phyloP scores from a whole-genome alignment of 352 stramenopile species.

The Hyaloperonospora arabidopsidis region DNA sequence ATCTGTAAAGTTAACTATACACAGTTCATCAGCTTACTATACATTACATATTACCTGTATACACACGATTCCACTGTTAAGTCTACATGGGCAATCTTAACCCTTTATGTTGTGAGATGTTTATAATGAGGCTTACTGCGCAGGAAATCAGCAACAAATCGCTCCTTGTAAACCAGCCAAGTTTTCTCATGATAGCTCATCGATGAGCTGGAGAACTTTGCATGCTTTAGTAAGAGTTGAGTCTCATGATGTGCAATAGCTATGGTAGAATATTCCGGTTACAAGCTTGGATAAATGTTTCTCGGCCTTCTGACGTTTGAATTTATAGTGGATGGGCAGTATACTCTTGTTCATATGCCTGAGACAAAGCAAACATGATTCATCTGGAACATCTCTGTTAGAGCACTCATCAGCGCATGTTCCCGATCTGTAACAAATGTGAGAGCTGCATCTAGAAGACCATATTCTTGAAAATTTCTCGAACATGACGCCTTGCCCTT shows the following conservation, averaged over 20 bases:
- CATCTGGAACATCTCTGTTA: background rate
- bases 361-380: background rate
- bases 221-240: background rate
- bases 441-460: background rate
- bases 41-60: background rate
- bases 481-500: background rate
- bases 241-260: background rate
- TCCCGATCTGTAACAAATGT: background rate
- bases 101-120: background rate
- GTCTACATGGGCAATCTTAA: too few species aligned
- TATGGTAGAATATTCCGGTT: background rate
- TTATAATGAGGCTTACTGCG: background rate
- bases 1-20: background rate
- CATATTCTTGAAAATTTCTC: background rate
- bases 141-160: background rate
- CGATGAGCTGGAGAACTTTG: background rate
- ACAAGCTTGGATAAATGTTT: background rate
- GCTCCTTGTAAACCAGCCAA: background rate
- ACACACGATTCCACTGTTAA: background rate
- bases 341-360: too few species aligned
- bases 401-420: background rate
- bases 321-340: too few species aligned
- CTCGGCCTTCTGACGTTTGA: background rate
- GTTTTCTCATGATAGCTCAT: background rate
- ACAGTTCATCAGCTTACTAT: background rate